phyloP scores from a whole-genome alignment of 148 eudicot species.

The Rhododendron simsii region DNA sequence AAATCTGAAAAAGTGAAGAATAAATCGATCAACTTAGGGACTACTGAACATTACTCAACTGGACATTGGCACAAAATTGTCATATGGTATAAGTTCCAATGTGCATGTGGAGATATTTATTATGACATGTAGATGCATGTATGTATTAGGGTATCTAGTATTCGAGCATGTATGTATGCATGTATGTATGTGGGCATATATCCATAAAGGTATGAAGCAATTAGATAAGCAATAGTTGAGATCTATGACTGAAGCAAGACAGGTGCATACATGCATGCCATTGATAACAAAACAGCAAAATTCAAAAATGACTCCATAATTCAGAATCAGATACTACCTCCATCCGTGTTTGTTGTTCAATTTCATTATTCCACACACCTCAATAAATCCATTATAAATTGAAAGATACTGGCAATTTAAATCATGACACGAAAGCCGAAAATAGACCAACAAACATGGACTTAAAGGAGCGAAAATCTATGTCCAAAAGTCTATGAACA shows the following conservation, averaged over 20 bases:
- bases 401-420: too few species aligned
- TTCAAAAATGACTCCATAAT: background rate
- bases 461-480: background rate
- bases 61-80: background rate
- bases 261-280: background rate
- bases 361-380: too few species aligned
- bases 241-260: background rate
- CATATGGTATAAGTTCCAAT: background rate
- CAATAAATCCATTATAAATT: too few species aligned
- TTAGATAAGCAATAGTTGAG: background rate
- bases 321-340: background rate
- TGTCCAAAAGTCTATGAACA: background rate
- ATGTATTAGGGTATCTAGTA: background rate
- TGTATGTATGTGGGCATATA: background rate
- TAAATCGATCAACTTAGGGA: background rate
- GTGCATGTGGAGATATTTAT: background rate
- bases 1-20: slow-evolving; percentile 40
- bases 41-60: background rate
- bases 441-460: too few species aligned
- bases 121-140: background rate
- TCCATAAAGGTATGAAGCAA: background rate
- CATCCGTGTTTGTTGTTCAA: too few species aligned
- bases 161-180: too few species aligned
- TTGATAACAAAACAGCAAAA: background rate
- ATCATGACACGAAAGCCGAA: too few species aligned